Conservation (phyloP, 202 grass and related monocot genomes). For the Dendrocalamus latiflorus region DNA sequence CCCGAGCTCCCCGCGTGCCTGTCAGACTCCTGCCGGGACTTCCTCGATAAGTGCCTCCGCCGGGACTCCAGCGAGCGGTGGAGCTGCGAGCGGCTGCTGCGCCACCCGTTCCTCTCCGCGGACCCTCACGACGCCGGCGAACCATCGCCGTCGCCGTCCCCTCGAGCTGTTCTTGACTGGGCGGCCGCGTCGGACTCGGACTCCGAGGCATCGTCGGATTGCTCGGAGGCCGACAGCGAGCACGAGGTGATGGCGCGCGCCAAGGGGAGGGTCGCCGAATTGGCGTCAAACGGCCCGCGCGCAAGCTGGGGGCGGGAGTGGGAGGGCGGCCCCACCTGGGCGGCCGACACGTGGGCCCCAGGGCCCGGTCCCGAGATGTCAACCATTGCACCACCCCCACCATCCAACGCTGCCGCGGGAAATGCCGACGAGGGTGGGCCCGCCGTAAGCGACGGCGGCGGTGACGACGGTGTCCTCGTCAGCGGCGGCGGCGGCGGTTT, state of each 20-base stretch:
- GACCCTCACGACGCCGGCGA: background rate
- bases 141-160: slow-evolving; percentile 27
- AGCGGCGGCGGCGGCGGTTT: background rate
- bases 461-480: background rate
- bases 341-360: slow-evolving; percentile 41
- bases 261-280: slow-evolving; percentile 66
- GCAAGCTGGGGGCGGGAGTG: slow-evolving; percentile 26
- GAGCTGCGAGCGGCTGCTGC: slow-evolving; percentile 68
- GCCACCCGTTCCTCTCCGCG: slow-evolving; percentile 60
- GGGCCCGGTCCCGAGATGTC: background rate
- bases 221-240: slow-evolving; percentile 13
- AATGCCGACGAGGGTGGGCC: background rate
- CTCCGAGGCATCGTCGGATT: slow-evolving; percentile 22
- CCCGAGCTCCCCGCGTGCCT: slow-evolving; percentile 48
- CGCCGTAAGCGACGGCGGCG: background rate
- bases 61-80: slow-evolving; percentile 59
- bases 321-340: slow-evolving; percentile 41
- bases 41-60: slow-evolving; percentile 76
- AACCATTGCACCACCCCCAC: background rate
- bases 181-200: slow-evolving; percentile 34
- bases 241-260: slow-evolving; percentile 44
- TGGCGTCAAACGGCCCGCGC: slow-evolving; percentile 40
- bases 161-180: slow-evolving; percentile 69
- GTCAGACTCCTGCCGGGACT: slow-evolving; percentile 60
- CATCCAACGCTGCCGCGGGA: slow-evolving; percentile 2